Evolutionary conservation across 2,329 filamentous ascomycete genomes (phyloP), one percentile per base, ranked within the genome.

Genomic region (Colletotrichum aenigma): DNA sequence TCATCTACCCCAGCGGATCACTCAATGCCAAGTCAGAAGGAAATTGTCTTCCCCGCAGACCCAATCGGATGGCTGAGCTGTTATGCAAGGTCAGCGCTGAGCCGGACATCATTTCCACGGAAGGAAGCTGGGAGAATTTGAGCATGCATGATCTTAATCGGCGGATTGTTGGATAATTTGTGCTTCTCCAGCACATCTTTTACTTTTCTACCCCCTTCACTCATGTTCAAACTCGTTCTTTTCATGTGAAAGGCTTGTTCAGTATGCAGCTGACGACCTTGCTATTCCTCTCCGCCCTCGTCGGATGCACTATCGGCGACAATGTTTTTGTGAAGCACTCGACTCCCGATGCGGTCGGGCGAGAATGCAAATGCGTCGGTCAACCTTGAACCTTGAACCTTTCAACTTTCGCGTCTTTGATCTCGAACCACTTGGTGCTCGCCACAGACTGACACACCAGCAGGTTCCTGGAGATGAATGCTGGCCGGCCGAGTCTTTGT

Each of bases 401-500:
- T 56, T 2, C 21, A 18, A 18, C 36, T 56, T 6, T 26, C 52
- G n/a, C 12, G 13, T 56, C 6, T 0, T 26, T 56, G 52, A 32
- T 16, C n/a, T 24, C 13, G n/a, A 32, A 43, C 1, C 10, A 43
- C 4, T 43, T 6, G 36, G 16, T 43, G 16, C 8, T 18, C 4
- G 36, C 21, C 6, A 13, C 7, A 7, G 7, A 24, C 43, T 70
- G n/a, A 64, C 4, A 34, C 16, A 2, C 26, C 21, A 61, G 75
- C 5, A 80, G 79, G 77, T 78, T 10, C 79, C 78, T 6, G 78
- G 74, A 4, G 74, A 80, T 13, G n/a, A 38, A 5, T 79, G 76
- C 74, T 81, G 80, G 80, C 80, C 79, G 2, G 72, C 78, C 2
- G 28, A 69, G 1, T 28, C 7, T 4, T 48, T 60, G 9, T 81